Conservation (phyloP, 2,329 filamentous ascomycete species). For the Penicillium digitatum region DNA sequence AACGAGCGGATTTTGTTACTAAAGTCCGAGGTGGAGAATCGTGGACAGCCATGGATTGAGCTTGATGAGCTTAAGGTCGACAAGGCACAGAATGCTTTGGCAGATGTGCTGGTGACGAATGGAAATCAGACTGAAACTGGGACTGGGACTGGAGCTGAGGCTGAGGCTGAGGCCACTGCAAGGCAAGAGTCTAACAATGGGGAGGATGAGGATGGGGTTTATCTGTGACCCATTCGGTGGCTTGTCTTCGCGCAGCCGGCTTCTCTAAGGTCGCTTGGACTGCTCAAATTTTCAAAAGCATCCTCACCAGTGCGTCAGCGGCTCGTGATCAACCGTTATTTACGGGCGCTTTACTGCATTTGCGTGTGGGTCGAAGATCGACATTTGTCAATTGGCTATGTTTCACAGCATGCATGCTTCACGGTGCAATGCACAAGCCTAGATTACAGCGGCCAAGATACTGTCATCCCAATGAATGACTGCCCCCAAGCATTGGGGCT, state of each 20-base stretch:
- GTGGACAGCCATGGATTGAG: conserved; percentile 53
- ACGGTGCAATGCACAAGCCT: neutral
- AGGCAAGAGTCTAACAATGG: conserved; percentile 4
- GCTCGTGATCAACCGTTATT: neutral
- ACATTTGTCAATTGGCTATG: neutral
- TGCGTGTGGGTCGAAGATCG: neutral
- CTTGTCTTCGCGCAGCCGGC: neutral
- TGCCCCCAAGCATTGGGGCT: neutral
- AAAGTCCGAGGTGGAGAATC: conserved; percentile 50
- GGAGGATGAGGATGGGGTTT: conserved; percentile 31
- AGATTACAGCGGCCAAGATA: neutral
- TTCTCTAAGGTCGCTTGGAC: neutral
- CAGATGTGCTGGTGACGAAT: conserved; percentile 21
- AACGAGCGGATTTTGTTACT: conserved; percentile 53
- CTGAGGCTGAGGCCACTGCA: neutral
- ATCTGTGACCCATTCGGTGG: conserved; percentile 26
- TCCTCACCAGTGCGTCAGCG: neutral
- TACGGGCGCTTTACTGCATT: neutral
- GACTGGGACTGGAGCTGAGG: neutral
- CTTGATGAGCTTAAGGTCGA: conserved; percentile 22
- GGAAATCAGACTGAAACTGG: conserved; percentile 9
- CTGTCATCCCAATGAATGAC: neutral
- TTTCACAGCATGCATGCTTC: neutral
- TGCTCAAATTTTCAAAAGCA: neutral
- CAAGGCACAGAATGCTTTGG: conserved; percentile 19